Evolutionary conservation across 768 basidiomycete species (phyloP), one percentile per base, ranked within the genome.

Genomic region (Rhodocollybia butyracea): DNA sequence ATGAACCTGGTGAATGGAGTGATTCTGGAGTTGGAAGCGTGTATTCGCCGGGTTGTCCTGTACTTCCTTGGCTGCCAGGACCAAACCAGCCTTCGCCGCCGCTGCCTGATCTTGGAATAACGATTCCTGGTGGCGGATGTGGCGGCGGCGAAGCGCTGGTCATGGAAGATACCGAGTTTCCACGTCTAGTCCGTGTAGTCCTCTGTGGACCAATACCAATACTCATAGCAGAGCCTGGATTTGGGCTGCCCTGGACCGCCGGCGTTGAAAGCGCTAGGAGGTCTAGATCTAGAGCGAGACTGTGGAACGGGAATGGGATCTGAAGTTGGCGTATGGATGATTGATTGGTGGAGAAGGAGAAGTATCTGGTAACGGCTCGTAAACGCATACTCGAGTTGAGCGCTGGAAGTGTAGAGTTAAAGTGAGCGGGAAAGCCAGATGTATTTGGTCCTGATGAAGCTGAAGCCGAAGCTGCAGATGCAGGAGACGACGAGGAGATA

Each of bases 161-260:
- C 51, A 43, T 22, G 42, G 39, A 31, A 22, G 79, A 81, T 43
- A 89, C 74, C 58, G 81, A 82, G 56, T 80, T 83, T 55, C 81
- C 81, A 54, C 87, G 72, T 57, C 87, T 75, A 19, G 80, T 65
- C 17, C 85, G 73, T 15, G 80, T 73, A 0, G 81, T 80, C 51
- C 84, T 70, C 8, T 81, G 76, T 2, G 83, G 84, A 6, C 83
- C 82, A 17, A 82, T 71, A 26, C 66, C 63, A 3, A 47, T 66
- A 46, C 46, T 36, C 24, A 29, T 24, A 13, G 59, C 22, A 51
- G 50, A 10, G 36, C 56, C 52, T 32, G 58, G 50, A 22, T 59
- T 43, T 43, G 54, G 55, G 3, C 58, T 39, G 5, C 52, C n/a
- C 46, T 22, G 63, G 51, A 27, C 50, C n/a, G n/a, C n/a, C n/a